Conservation (phyloP, 805 yeast genomes). For the Starmerella sp. region DNA sequence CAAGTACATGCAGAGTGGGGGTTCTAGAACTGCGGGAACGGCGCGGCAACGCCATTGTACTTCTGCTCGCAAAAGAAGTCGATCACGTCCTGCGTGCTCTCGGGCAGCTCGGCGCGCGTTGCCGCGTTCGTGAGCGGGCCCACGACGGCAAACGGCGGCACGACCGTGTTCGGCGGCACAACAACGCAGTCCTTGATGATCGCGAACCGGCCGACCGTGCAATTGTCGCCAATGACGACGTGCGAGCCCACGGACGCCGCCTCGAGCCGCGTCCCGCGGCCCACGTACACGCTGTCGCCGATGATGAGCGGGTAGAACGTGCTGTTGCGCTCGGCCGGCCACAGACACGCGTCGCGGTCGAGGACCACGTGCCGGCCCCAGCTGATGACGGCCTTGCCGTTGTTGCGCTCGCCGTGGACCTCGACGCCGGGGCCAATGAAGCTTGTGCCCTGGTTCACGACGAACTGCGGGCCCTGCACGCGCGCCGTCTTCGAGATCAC, state of each 20-base stretch:
- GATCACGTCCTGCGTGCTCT: constrained; percentile 25
- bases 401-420: constrained; percentile 30
- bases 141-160: constrained; percentile 31
- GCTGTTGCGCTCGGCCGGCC: constrained; percentile 27
- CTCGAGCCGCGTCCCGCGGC: constrained; percentile 24
- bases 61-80: constrained; percentile 25
- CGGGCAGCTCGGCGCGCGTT: constrained; percentile 25
- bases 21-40: constrained; percentile 6
- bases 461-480: constrained; percentile 30
- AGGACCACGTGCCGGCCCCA: constrained; percentile 31
- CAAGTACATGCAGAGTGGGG: too few relatives aligned
- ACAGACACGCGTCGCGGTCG: constrained; percentile 20
- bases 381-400: constrained; percentile 27
- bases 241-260: constrained; percentile 34
- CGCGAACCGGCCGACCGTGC: constrained; percentile 29
- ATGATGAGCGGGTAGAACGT: constrained; percentile 29
- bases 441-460: constrained; percentile 31
- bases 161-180: constrained; percentile 25
- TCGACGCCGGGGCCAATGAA: constrained; percentile 27
- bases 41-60: constrained; percentile 24
- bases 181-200: constrained; percentile 32
- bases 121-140: constrained; percentile 24
- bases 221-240: constrained; percentile 30
- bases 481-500: constrained; percentile 21
- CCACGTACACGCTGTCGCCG: constrained; percentile 32